Conservation (phyloP, 768 basidiomycete genomes). For the Leucosporidium creatinivorum region DNA sequence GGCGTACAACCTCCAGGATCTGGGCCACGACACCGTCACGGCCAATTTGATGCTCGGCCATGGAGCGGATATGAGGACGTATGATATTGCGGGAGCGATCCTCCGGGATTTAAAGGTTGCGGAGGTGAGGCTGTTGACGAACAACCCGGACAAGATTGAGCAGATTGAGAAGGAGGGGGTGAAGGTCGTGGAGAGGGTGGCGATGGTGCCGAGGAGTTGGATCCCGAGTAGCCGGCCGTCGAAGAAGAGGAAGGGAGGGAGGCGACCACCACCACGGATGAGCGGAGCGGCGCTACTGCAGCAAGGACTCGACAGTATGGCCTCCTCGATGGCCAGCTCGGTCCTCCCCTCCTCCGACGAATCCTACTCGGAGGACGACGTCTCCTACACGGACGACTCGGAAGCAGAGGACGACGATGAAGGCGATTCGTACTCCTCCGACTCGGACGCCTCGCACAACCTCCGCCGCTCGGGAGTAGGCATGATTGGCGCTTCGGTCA, state of each 20-base stretch:
- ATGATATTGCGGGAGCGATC: conserved; percentile 85
- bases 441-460: conserved; percentile 40
- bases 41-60: conserved; percentile 94
- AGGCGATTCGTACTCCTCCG: conserved; percentile 33
- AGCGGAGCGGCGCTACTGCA: background rate
- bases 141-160: conserved; percentile 94
- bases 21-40: conserved; percentile 97
- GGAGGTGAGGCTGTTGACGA: conserved; percentile 74
- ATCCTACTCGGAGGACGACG: background rate
- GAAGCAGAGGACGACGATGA: conserved; percentile 32
- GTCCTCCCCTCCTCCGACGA: background rate
- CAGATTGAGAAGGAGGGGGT: conserved; percentile 80
- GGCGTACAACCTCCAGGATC: conserved; percentile 94
- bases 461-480: conserved; percentile 59
- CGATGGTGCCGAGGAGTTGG: conserved; percentile 95
- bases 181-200: conserved; percentile 68
- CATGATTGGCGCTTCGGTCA: conserved; percentile 68
- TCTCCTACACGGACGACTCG: conserved; percentile 12
- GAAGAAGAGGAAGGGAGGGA: conserved; percentile 1
- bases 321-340: background rate
- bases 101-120: conserved; percentile 72
- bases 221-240: conserved; percentile 42
- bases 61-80: conserved; percentile 84
- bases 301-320: background rate
- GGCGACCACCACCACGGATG: background rate